These are phyloP conservation scores for Colletotrichum caudatum DNA, from an alignment of 2,329 filamentous ascomycete genomes.

Conservation along the genomic window DNA sequence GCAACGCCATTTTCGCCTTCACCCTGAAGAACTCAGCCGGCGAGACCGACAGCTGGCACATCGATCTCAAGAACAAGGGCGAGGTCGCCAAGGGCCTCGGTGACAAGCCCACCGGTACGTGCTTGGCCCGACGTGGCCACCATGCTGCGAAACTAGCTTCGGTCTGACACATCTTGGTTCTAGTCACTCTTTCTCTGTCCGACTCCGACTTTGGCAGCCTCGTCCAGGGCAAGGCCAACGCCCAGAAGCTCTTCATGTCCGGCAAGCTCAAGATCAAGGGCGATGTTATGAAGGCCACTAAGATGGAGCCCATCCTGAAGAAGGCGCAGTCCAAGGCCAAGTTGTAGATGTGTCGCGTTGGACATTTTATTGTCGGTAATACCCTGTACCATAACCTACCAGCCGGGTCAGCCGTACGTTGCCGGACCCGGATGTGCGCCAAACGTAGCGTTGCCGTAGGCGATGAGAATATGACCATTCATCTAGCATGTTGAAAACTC, in stretches of 20 bases:
- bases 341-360: constrained; percentile 67
- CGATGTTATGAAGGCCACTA: constrained; percentile 98
- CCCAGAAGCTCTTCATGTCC: constrained; percentile 96
- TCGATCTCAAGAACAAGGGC: constrained; percentile 93
- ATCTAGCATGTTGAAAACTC: background rate
- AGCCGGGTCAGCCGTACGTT: constrained; percentile 2
- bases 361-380: constrained; percentile 35
- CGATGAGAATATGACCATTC: constrained; percentile 30
- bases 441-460: constrained; percentile 26
- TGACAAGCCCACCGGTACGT: constrained; percentile 84
- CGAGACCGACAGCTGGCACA: constrained; percentile 88
- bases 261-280: constrained; percentile 99
- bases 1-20: constrained; percentile 89
- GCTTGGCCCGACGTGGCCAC: too few species aligned
- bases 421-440: constrained; percentile 24
- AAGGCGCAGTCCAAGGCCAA: constrained; percentile 88
- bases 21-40: constrained; percentile 88
- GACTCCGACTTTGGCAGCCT: constrained; percentile 90
- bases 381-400: constrained; percentile 41
- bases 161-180: background rate
- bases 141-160: background rate
- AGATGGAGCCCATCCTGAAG: constrained; percentile 92
- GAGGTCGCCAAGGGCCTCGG: constrained; percentile 82
- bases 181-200: constrained; percentile 86
- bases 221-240: constrained; percentile 88